A percentile compares a stretch with the other conserved stretches of the same genome.
phyloP scores from a whole-genome alignment of 345 rosid species.

The Boechera retrofracta region DNA sequence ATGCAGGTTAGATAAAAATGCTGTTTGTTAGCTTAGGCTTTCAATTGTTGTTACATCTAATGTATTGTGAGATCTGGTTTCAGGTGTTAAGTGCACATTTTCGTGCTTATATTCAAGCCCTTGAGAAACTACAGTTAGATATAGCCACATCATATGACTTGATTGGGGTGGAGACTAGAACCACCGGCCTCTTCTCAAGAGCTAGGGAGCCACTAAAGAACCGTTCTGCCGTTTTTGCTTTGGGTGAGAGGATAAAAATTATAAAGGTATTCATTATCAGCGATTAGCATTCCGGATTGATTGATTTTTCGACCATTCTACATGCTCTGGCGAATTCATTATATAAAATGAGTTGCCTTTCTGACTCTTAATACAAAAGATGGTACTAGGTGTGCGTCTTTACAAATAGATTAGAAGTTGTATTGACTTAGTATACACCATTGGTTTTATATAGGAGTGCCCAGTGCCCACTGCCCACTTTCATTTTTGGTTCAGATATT shows the following conservation, averaged over 20 bases:
- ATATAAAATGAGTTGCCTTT: constrained; percentile 17
- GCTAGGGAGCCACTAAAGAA: constrained; percentile 90
- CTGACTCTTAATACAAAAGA: constrained; percentile 13
- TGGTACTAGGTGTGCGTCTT: constrained; percentile 11
- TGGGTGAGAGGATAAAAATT: constrained; percentile 90
- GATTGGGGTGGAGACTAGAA: constrained; percentile 96
- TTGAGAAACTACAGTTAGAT: constrained; percentile 95
- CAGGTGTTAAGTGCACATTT: constrained; percentile 99
- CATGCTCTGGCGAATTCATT: constrained; percentile 3
- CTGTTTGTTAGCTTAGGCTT: constrained; percentile 20
- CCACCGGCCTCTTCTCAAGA: constrained; percentile 79
- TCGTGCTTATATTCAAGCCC: constrained; percentile 94
- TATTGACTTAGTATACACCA: constrained; percentile 1
- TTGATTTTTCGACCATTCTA: constrained; percentile 6
- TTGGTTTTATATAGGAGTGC: not conserved
- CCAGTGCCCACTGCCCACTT: not conserved
- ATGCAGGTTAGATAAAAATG: constrained; percentile 28
- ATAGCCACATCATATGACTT: constrained; percentile 90
- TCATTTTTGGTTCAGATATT: constrained; percentile 13
- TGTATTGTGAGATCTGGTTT: constrained; percentile 34
- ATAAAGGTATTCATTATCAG: constrained; percentile 65
- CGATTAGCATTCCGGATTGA: constrained; percentile 22
- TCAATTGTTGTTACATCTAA: constrained; percentile 23
- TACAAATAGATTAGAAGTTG: not conserved
- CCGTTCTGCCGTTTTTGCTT: constrained; percentile 90